A percentile compares a stretch with the other conserved stretches of the same genome.
These are phyloP conservation scores for Cairneyella variabilis DNA, from an alignment of 495 filamentous ascomycete species.

Conservation along the genomic window DNA sequence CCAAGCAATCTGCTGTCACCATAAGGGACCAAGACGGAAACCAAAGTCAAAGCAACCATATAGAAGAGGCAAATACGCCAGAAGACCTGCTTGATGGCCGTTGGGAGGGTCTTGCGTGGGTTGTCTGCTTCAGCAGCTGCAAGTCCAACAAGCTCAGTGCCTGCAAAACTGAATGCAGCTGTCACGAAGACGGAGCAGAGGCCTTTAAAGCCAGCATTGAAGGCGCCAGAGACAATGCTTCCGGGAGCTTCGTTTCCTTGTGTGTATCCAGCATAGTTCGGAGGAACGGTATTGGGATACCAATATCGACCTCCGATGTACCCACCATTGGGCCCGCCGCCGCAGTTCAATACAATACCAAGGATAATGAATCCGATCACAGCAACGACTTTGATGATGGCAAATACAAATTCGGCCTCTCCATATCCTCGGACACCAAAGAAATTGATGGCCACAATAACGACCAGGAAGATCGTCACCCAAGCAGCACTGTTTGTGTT, in stretches of 20 bases:
- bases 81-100: conserved; percentile 89
- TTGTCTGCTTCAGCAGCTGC: conserved; percentile 87
- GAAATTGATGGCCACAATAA: conserved; percentile 78
- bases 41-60: conserved; percentile 63
- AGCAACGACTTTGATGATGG: conserved; percentile 28
- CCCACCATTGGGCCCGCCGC: conserved; percentile 63
- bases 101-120: conserved; percentile 82
- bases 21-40: conserved; percentile 52
- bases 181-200: conserved; percentile 92
- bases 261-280: conserved; percentile 14
- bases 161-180: conserved; percentile 87
- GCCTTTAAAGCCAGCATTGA: conserved; percentile 90
- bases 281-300: conserved; percentile 56
- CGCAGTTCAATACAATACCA: conserved; percentile 74
- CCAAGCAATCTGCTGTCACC: conserved; percentile 55
- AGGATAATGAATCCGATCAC: conserved; percentile 78
- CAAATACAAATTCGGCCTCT: conserved; percentile 65
- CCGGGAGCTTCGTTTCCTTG: conserved; percentile 1
- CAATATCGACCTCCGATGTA: conserved; percentile 84
- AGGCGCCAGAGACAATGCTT: conserved; percentile 65
- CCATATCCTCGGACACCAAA: conserved; percentile 87
- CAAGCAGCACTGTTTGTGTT: conserved; percentile 67
- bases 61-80: conserved; percentile 92
- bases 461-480: conserved; percentile 76
- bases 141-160: conserved; percentile 87